phyloP scores from a whole-genome alignment of 768 basidiomycete genomes.

The Suillus alpinus region DNA sequence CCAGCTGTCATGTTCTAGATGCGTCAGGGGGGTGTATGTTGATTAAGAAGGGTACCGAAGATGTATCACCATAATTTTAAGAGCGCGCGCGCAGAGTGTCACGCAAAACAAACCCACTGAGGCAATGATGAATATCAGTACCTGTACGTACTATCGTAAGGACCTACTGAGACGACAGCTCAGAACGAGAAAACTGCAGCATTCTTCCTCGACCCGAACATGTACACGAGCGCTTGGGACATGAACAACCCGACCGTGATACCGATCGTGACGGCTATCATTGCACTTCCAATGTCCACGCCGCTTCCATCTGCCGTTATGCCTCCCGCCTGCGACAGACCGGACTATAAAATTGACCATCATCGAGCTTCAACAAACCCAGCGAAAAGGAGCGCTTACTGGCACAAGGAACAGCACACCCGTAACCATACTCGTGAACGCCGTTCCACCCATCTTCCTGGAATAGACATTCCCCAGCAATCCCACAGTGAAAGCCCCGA shows the following conservation, averaged over 20 bases:
- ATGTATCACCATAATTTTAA: slow-evolving; percentile 2
- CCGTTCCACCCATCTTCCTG: slow-evolving; percentile 78
- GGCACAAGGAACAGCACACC: slow-evolving; percentile 87
- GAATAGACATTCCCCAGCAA: slow-evolving; percentile 80
- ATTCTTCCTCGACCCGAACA: slow-evolving; percentile 80
- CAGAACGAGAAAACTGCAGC: slow-evolving; percentile 85
- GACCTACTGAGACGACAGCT: slow-evolving; percentile 5
- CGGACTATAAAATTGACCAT: slow-evolving; percentile 48
- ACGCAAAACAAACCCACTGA: neutral
- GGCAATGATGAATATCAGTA: neutral
- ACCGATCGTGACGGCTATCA: slow-evolving; percentile 88
- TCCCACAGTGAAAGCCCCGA: slow-evolving; percentile 82
- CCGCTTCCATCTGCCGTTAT: slow-evolving; percentile 78
- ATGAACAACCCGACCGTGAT: slow-evolving; percentile 89
- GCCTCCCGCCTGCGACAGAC: slow-evolving; percentile 83
- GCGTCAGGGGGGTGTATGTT: neutral
- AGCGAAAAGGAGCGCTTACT: slow-evolving; percentile 42
- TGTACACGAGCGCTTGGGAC: slow-evolving; percentile 84
- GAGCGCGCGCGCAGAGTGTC: neutral
- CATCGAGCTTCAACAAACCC: neutral
- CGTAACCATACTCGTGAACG: slow-evolving; percentile 89
- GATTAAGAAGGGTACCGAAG: slow-evolving; percentile 7
- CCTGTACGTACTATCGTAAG: neutral
- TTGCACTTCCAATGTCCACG: slow-evolving; percentile 82
- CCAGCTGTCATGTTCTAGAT: slow-evolving; percentile 86